A percentile compares a stretch with the other conserved stretches of the same genome.
Evolutionary conservation across 768 basidiomycete genomes (phyloP).

Genomic region (Obba rivulosa): DNA sequence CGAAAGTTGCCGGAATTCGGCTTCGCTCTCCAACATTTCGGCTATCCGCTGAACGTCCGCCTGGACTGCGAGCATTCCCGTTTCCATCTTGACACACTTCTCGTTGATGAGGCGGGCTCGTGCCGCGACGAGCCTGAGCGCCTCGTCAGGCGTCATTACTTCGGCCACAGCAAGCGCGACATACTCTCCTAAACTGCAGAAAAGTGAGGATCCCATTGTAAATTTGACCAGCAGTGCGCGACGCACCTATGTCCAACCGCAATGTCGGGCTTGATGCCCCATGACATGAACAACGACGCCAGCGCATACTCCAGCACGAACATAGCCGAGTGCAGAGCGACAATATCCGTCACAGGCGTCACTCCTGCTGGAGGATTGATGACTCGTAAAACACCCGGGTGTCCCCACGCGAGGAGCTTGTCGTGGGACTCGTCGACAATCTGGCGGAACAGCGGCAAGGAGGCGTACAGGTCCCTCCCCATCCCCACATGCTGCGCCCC

Average conservation of each 20-base stretch:
- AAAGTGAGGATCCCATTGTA: neutral
- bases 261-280: constrained; percentile 57
- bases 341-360: constrained; percentile 32
- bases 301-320: constrained; percentile 63
- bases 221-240: neutral
- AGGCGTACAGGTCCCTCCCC: constrained; percentile 52
- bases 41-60: constrained; percentile 20
- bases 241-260: constrained; percentile 71
- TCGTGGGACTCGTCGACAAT: constrained; percentile 56
- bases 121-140: constrained; percentile 50
- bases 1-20: constrained; percentile 26
- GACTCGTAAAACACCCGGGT: constrained; percentile 43
- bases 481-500: constrained; percentile 64
- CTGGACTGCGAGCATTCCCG: constrained; percentile 59
- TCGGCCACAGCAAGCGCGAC: constrained; percentile 62
- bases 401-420: constrained; percentile 43
- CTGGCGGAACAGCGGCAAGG: constrained; percentile 40
- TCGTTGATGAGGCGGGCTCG: constrained; percentile 53
- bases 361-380: constrained; percentile 12
- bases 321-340: constrained; percentile 47
- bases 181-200: constrained; percentile 68
- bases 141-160: constrained; percentile 51
- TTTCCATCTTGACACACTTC: constrained; percentile 37
- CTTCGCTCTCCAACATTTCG: neutral
- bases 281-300: constrained; percentile 58